phyloP scores from a whole-genome alignment of 106 monocot species.

The Dendrobium chrysotoxum region DNA sequence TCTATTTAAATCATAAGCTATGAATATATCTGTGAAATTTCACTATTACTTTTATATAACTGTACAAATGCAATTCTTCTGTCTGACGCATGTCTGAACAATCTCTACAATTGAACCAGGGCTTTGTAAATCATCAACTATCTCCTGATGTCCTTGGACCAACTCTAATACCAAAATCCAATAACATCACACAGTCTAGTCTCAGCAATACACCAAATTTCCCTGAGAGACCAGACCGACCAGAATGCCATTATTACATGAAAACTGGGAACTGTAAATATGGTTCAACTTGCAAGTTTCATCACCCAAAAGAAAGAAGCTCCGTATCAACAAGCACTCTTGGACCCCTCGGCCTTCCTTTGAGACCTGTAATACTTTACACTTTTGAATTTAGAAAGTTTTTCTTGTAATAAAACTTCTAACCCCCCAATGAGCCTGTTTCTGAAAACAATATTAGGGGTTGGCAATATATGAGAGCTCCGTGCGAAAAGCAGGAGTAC shows the following conservation, averaged over 20 bases:
- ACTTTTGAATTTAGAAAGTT: not conserved
- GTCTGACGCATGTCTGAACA: not conserved
- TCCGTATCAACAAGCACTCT: constrained; percentile 15
- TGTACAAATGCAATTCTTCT: not conserved
- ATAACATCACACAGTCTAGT: constrained; percentile 15
- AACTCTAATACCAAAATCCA: constrained; percentile 15
- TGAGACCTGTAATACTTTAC: constrained; percentile 55
- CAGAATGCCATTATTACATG: constrained; percentile 74
- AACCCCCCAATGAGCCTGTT: too few relatives aligned
- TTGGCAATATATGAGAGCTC: too few relatives aligned
- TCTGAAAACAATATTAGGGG: too few relatives aligned
- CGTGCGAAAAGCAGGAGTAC: too few relatives aligned
- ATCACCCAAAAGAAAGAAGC: constrained; percentile 61
- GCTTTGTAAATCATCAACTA: constrained; percentile 9
- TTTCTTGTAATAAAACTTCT: too few relatives aligned
- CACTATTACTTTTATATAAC: not conserved
- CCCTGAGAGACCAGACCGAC: constrained; percentile 37
- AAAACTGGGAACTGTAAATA: constrained; percentile 76
- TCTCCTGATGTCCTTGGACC: constrained; percentile 21
- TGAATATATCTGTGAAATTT: too few relatives aligned
- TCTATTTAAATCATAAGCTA: too few relatives aligned
- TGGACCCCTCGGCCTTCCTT: constrained; percentile 65
- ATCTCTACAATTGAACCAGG: constrained; percentile 14
- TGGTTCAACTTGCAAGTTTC: constrained; percentile 67
- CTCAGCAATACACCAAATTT: constrained; percentile 28